These are phyloP conservation scores for Bidens hawaiensis DNA, from an alignment of 140 eudicot species.

Conservation along the genomic window DNA sequence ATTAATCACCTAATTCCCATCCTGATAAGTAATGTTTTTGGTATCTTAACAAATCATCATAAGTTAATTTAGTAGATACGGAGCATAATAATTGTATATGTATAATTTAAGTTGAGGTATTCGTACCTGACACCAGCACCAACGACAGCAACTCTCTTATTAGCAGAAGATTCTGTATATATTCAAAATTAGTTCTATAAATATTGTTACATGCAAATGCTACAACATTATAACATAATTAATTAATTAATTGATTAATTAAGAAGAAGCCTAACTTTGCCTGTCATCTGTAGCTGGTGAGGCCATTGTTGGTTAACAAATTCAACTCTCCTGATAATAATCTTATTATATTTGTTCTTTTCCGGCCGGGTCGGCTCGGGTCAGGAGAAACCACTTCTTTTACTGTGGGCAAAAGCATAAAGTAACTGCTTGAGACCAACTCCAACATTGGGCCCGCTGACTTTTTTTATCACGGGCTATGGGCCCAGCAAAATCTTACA, in stretches of 20 bases:
- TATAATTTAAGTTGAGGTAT: neutral
- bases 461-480: no score
- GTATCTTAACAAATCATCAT: no score
- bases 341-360: neutral
- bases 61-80: neutral
- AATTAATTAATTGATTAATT: no score
- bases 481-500: no score
- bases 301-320: conserved; percentile 28
- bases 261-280: conserved; percentile 25
- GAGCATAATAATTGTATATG: neutral
- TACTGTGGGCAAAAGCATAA: neutral
- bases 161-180: conserved; percentile 44
- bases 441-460: neutral
- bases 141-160: conserved; percentile 83
- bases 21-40: no score
- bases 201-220: conserved; percentile 12
- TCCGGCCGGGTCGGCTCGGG: conserved; percentile 9
- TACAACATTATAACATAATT: neutral
- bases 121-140: conserved; percentile 92
- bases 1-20: neutral
- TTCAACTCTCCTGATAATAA: conserved; percentile 14
- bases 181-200: neutral
- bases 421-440: neutral
- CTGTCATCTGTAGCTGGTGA: conserved; percentile 22
- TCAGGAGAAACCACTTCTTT: neutral